Evolutionary conservation across 495 filamentous ascomycete genomes (phyloP).

Genomic region (Cercophora scortea): DNA sequence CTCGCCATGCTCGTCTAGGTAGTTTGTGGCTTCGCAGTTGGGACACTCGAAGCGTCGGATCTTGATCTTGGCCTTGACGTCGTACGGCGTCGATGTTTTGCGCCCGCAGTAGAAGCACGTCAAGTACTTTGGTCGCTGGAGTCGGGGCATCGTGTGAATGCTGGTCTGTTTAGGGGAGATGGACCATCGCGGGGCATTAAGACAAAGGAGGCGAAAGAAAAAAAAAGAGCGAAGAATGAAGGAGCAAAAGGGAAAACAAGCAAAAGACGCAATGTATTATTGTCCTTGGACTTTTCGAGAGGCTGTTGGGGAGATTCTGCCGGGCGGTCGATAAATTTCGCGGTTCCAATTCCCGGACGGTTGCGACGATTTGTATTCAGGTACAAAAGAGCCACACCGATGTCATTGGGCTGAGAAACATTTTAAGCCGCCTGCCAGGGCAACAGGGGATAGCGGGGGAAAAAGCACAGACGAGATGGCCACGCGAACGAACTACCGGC

Average conservation of each 20-base stretch:
- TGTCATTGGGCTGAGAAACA: not conserved
- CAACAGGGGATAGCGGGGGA: too few species aligned
- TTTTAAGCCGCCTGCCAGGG: not conserved
- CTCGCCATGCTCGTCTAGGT: conserved; percentile 74
- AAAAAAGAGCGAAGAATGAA: too few species aligned
- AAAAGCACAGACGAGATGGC: too few species aligned
- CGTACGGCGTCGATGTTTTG: conserved; percentile 47
- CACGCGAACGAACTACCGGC: too few species aligned
- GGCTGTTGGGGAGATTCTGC: conserved; percentile 13
- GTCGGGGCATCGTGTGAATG: conserved; percentile 16
- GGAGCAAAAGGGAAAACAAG: not conserved
- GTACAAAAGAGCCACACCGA: not conserved
- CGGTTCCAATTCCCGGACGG: not conserved
- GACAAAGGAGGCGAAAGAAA: too few species aligned
- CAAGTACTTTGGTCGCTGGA: conserved; percentile 30
- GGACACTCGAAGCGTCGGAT: conserved; percentile 59
- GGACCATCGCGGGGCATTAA: too few species aligned
- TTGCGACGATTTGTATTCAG: not conserved
- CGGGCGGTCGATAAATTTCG: conserved; percentile 24
- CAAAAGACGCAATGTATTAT: not conserved
- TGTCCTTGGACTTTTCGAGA: too few species aligned
- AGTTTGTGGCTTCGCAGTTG: conserved; percentile 74
- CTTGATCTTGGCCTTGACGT: conserved; percentile 40
- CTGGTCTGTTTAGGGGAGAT: not conserved
- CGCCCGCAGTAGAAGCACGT: conserved; percentile 72